Base-by-base conservation (phyloP, 2,329 filamentous ascomycete genomes). In the Capronia coronata region DNA sequence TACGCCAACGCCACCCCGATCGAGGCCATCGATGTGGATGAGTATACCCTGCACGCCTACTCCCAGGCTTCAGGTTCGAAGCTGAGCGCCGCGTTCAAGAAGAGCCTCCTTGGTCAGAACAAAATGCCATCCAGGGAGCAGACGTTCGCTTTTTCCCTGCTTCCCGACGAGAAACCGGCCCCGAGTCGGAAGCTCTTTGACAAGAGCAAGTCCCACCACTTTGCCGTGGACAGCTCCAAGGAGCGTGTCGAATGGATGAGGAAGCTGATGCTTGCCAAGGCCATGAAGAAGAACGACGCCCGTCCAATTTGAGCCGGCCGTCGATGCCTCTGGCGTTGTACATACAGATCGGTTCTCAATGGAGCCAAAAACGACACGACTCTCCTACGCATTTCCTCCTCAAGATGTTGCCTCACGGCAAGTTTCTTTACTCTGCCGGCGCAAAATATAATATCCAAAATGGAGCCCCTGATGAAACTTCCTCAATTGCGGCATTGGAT, bases 241-340 rank as follows among this genome's bases (percentile, higher is more conserved):
- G 87, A 96, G 65, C 79, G 91, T 54, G 96, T 97, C 62, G 91
- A 96, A 66, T 98, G 93, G 93, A 71, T 72, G 69, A 63, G 70
- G 2, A 69, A 71, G 58, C 55, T 72, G 25, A 72, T 72, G 70
- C 65, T 72, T 2, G 69, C 68, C n/a, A 70, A 68, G 39, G 69
- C 70, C 42, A 56, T 56, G 54, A 56, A 48, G 54, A 56, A 52
- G 51, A 56, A 56, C 34, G 51, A 49, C 18, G 19, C 42, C 30
- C 37, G 37, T 23, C 40, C 46, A 25, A 56, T 56, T 39, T 56
- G 39, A 51, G 41, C 19, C 2, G 13, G 37, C 41, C 13, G 13
- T 32, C 18, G 13, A 14, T 23, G 11, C 9, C 34, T 37, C n/a
- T 19, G 34, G 34, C 34, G 5, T 19, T 37, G 34, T 18, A 37